Conservation (phyloP, 2,329 filamentous ascomycete species). For the Aspergillus glaucus region DNA sequence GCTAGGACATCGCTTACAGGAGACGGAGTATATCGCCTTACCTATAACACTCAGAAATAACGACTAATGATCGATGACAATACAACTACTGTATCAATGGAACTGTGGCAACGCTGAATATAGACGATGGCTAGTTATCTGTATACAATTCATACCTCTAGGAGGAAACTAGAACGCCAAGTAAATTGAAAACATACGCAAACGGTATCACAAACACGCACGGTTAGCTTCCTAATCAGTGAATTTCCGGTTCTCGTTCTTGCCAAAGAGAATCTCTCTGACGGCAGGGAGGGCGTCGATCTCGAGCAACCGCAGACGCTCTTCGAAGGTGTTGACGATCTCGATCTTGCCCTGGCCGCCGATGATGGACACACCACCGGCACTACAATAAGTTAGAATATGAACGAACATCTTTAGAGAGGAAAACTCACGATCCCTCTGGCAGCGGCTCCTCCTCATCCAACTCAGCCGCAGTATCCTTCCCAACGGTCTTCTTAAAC, state of each 20-base stretch:
- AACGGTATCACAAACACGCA: conserved; percentile 3
- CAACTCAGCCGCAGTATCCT: conserved; percentile 62
- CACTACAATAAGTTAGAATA: conserved; percentile 45
- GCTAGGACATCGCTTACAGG: too few species aligned
- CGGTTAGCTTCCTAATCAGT: conserved; percentile 59
- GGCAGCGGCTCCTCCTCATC: conserved; percentile 75
- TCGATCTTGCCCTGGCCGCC: conserved; percentile 89
- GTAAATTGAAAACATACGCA: conserved; percentile 1
- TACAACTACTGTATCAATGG: neutral
- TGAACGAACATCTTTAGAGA: conserved; percentile 1
- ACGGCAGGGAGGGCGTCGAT: conserved; percentile 78
- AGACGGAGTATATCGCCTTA: too few species aligned
- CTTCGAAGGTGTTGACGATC: conserved; percentile 97
- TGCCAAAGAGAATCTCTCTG: conserved; percentile 80
- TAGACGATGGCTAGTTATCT: neutral
- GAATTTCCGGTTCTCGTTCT: conserved; percentile 94
- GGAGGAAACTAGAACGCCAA: neutral
- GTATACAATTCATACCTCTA: neutral
- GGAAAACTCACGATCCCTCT: conserved; percentile 67
- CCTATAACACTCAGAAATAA: neutral
- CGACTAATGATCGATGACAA: neutral
- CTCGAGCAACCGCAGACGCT: conserved; percentile 78
- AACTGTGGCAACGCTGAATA: neutral
- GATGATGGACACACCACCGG: conserved; percentile 75
- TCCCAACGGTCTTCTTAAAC: conserved; percentile 72